Conservation (phyloP, 139 green algal species). For the Nannochloris sp. region DNA sequence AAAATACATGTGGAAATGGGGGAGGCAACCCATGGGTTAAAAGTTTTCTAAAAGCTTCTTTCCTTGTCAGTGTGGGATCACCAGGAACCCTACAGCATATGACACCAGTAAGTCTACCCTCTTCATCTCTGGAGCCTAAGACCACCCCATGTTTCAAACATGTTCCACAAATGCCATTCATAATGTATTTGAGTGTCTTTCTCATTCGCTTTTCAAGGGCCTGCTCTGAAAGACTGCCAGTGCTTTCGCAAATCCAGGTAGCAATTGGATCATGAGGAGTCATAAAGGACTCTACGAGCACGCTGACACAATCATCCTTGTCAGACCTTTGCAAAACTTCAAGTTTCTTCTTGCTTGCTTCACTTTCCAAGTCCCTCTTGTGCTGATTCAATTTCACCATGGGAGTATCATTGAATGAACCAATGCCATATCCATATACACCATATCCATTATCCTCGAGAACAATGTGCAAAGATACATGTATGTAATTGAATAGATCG, state of each 20-base stretch:
- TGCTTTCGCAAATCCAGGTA: background rate
- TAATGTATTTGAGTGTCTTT: background rate
- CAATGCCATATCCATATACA: too few relatives aligned
- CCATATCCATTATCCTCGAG: too few relatives aligned
- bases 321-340: background rate
- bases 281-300: background rate
- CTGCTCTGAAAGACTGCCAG: background rate
- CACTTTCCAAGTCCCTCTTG: background rate
- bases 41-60: background rate
- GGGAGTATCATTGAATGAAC: too few relatives aligned
- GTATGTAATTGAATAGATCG: too few relatives aligned
- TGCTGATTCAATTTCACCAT: background rate
- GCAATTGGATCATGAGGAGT: background rate
- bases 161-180: background rate
- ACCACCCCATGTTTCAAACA: background rate
- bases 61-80: background rate
- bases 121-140: background rate
- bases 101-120: background rate
- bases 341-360: background rate
- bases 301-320: background rate
- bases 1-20: background rate
- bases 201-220: background rate
- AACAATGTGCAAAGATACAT: too few relatives aligned
- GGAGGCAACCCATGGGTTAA: background rate
- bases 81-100: background rate